Evolutionary conservation across 306 rosid species (phyloP).

Genomic region (Oxytropis ochrocephala): DNA sequence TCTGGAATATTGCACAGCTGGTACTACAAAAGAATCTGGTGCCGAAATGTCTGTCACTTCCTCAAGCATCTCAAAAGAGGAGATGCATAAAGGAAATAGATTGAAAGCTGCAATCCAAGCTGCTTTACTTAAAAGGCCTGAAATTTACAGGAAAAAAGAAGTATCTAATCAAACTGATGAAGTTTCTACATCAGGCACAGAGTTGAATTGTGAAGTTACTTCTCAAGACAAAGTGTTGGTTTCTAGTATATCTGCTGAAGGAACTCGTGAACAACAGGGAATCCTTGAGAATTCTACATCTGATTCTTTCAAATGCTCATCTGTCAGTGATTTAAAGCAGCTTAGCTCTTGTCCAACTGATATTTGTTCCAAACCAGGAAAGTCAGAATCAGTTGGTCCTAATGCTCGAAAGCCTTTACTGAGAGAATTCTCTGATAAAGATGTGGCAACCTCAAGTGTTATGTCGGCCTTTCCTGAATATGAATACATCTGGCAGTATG

Average conservation of each 20-base stretch:
- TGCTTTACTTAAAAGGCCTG: conserved; percentile 80
- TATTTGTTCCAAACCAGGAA: conserved; percentile 33
- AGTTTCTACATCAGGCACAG: conserved; percentile 38
- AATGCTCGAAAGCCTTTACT: conserved; percentile 33
- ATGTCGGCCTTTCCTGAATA: conserved; percentile 66
- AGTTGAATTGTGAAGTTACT: conserved; percentile 43
- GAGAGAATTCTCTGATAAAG: conserved; percentile 38
- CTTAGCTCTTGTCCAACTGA: conserved; percentile 22
- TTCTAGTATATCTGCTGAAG: conserved; percentile 40
- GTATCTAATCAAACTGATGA: conserved; percentile 48
- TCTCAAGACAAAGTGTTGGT: conserved; percentile 34
- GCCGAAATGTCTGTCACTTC: conserved; percentile 38
- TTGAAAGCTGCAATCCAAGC: conserved; percentile 89
- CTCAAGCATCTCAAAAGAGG: conserved; percentile 52
- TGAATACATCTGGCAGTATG: conserved; percentile 88
- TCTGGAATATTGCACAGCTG: conserved; percentile 46
- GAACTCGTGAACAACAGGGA: conserved; percentile 37
- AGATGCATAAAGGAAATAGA: conserved; percentile 44
- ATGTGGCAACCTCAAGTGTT: conserved; percentile 29
- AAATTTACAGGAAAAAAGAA: conserved; percentile 68
- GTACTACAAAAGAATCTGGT: conserved; percentile 38
- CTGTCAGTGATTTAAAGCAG: conserved; percentile 34
- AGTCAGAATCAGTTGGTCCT: conserved; percentile 29
- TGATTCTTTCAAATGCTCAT: conserved; percentile 29
- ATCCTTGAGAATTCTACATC: conserved; percentile 34